Evolutionary conservation across 352 stramenopile genomes (phyloP), one percentile per base, ranked within the genome.

Genomic region (Phytophthora idaei): DNA sequence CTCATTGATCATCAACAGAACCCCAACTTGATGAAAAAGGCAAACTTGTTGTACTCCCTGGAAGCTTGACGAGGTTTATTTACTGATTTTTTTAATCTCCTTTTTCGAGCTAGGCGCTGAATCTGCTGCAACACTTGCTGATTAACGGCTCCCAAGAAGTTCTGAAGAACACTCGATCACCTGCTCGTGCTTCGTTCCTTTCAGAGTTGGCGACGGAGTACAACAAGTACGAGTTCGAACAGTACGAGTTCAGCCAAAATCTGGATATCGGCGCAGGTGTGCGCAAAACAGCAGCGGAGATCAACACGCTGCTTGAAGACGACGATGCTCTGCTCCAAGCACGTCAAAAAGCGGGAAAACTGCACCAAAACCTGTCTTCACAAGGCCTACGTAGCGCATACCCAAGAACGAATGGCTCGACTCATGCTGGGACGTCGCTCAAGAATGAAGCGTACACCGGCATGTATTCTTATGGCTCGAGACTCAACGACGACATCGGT

Each of bases 211-310:
- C 72, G 2, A 50, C 71, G 1, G 74, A 89, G 49, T 94, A 94
- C 66, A 92, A 92, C 57, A 86, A 84, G 25, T 73, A 75, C 60
- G 82, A 94, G 67, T 90, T 79, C 48, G 79, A 92, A 47, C 77
- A 90, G 63, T 90, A 93, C 69, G 63, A 83, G 39, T 92, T 87
- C 71, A 92, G 84, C 44, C 73, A 90, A 27, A 76, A 90, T 45
- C 57, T 94, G 17, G 84, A 93, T 58, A 61, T 89, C 39, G 81
- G 82, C 15, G 84, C 82, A 10, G 80, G 78, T 4, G 80, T 90
- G 1, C 84, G 86, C 45, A 92, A 94, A 55, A 74, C 61, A 25
- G 77, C 83, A 12, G 60, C 72, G 2, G 77, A 89, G 34, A 88
- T 90, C 41, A 76, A 70, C 39, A 59, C 73, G 21, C 44, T 90